Percentiles rank a stretch among this genome's conserved stretches.
These are phyloP conservation scores for Inonotus obliquus DNA, from an alignment of 1,284 basidiomycete species.

Conservation along the genomic window DNA sequence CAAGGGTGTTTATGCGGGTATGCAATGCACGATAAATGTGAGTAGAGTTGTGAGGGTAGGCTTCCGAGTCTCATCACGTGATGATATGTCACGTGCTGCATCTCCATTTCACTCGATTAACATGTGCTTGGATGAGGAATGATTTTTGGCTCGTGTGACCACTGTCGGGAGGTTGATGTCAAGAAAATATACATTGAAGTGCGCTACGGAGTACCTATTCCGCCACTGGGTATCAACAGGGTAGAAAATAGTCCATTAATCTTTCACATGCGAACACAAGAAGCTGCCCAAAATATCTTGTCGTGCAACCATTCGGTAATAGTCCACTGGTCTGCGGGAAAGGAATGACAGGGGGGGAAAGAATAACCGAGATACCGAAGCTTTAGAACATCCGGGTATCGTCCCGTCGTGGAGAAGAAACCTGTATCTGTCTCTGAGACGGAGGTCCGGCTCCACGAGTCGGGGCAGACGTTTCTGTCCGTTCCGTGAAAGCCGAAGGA, in stretches of 20 bases:
- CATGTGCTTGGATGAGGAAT: no score
- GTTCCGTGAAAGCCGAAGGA: conserved; percentile 6
- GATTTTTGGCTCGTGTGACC: no score
- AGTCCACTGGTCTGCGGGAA: neutral
- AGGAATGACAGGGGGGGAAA: neutral
- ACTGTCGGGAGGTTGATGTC: no score
- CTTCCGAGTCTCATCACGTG: neutral
- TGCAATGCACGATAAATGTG: no score
- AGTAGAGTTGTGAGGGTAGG: neutral
- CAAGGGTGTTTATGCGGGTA: neutral
- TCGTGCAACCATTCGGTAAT: neutral
- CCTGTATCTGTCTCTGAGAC: neutral
- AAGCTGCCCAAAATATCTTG: neutral
- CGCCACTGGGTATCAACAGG: neutral
- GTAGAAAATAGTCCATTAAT: neutral
- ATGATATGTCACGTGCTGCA: neutral
- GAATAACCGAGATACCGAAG: neutral
- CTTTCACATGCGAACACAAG: no score
- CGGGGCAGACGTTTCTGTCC: neutral
- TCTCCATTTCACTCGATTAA: neutral
- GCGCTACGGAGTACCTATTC: neutral
- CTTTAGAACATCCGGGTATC: neutral
- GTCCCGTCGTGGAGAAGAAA: neutral
- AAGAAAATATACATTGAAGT: no score
- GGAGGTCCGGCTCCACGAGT: neutral